These are phyloP conservation scores for Leptographium wingfieldii DNA, from an alignment of 2,329 filamentous ascomycete species.

Conservation along the genomic window DNA sequence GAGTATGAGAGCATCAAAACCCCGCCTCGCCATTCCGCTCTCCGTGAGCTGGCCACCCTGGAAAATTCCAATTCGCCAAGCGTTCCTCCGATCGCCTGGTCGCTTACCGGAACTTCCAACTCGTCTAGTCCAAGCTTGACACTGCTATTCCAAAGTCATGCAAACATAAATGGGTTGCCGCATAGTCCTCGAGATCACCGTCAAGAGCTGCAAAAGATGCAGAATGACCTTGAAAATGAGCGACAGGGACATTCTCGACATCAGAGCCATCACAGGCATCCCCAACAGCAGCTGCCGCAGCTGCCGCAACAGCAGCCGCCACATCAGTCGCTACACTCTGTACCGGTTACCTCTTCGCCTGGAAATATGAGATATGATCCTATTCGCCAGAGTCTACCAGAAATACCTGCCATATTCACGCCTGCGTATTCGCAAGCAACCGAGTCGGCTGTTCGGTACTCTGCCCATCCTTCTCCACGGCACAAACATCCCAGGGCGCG, in stretches of 20 bases:
- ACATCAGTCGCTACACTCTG: conserved; percentile 13
- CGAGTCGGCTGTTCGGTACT: conserved; percentile 34
- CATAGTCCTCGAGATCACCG: background rate
- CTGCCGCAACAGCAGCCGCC: conserved; percentile 2
- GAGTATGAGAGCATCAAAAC: conserved; percentile 63
- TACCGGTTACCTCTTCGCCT: conserved; percentile 34
- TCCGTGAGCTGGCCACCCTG: conserved; percentile 29
- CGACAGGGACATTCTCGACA: conserved; percentile 9
- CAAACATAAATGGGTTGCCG: background rate
- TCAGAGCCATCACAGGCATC: background rate
- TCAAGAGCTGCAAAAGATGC: background rate
- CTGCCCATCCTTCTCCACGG: conserved; percentile 18
- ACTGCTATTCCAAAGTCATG: conserved; percentile 57
- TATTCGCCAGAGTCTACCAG: conserved; percentile 42
- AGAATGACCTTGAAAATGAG: background rate
- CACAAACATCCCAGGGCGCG: conserved; percentile 5
- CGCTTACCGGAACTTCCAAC: conserved; percentile 75
- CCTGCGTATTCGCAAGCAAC: conserved; percentile 36
- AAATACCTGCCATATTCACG: conserved; percentile 33
- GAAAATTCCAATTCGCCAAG: conserved; percentile 37
- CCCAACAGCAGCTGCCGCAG: conserved; percentile 5
- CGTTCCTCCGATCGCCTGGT: conserved; percentile 59
- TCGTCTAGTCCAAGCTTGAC: conserved; percentile 75
- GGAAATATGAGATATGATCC: conserved; percentile 50
- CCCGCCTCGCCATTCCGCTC: conserved; percentile 29